Evolutionary conservation across 2,329 filamentous ascomycete genomes (phyloP).

Genomic region (Blastomyces emzantsi): DNA sequence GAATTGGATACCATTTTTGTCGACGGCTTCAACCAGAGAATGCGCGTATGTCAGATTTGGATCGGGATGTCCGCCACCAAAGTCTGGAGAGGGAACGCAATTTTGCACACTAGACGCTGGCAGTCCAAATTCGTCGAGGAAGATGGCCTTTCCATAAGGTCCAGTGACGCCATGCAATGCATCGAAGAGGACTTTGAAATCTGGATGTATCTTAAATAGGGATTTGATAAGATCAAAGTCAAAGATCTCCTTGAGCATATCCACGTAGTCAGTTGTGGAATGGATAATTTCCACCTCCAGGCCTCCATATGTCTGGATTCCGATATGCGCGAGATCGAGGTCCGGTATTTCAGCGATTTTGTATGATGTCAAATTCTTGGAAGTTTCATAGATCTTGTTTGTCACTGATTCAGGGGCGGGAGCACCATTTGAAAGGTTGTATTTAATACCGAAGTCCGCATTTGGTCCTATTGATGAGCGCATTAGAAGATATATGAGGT

Average conservation of each 20-base stretch:
- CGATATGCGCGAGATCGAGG: conserved; percentile 73
- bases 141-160: conserved; percentile 89
- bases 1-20: conserved; percentile 86
- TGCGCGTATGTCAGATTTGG: conserved; percentile 97
- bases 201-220: conserved; percentile 75
- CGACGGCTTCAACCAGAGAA: conserved; percentile 85
- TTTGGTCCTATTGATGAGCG: conserved; percentile 57
- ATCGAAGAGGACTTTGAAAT: conserved; percentile 97
- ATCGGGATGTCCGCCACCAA: conserved; percentile 94
- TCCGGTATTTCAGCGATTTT: conserved; percentile 83
- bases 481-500: conserved; percentile 3
- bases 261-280: conserved; percentile 81
- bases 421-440: conserved; percentile 94
- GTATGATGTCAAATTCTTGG: conserved; percentile 84
- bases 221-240: conserved; percentile 93
- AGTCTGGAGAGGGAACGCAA: conserved; percentile 85
- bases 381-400: conserved; percentile 92
- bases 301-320: conserved; percentile 70
- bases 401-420: conserved; percentile 94
- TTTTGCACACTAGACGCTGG: conserved; percentile 73
- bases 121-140: conserved; percentile 85
- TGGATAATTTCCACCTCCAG: conserved; percentile 95
- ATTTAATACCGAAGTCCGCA: conserved; percentile 99
- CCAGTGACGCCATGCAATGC: conserved; percentile 91
- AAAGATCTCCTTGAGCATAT: conserved; percentile 97